These are phyloP conservation scores for Lachancea fermentati DNA, from an alignment of 805 yeast genomes.

Conservation along the genomic window DNA sequence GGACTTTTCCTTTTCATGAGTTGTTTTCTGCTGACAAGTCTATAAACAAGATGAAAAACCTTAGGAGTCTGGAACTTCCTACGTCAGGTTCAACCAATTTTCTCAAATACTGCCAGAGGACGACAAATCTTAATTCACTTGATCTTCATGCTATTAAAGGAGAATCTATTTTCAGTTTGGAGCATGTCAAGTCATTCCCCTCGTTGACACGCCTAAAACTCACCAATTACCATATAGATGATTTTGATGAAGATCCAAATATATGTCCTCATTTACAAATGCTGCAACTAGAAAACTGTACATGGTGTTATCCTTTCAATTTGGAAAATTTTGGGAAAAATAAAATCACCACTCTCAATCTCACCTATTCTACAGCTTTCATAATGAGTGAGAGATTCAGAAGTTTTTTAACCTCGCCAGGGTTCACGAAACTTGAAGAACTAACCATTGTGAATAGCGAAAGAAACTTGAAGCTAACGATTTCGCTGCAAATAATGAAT, in stretches of 20 bases:
- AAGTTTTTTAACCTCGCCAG: slow-evolving; percentile 27
- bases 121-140: slow-evolving; percentile 14
- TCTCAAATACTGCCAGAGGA: slow-evolving; percentile 28
- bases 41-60: slow-evolving; percentile 14
- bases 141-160: slow-evolving; percentile 18
- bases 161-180: slow-evolving; percentile 36
- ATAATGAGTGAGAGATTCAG: slow-evolving; percentile 34
- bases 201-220: slow-evolving; percentile 34
- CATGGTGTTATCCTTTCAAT: slow-evolving; percentile 54
- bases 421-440: slow-evolving; percentile 21
- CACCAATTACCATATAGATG: slow-evolving; percentile 38
- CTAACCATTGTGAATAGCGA: slow-evolving; percentile 28
- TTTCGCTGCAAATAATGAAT: slow-evolving; percentile 30
- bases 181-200: slow-evolving; percentile 38
- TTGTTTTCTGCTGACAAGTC: slow-evolving; percentile 14
- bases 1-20: slow-evolving; percentile 32
- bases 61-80: slow-evolving; percentile 20
- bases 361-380: slow-evolving; percentile 31
- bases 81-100: slow-evolving; percentile 33
- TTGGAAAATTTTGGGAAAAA: slow-evolving; percentile 29
- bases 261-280: slow-evolving; percentile 20
- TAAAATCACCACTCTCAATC: slow-evolving; percentile 20
- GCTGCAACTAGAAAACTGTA: slow-evolving; percentile 39
- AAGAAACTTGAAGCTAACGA: slow-evolving; percentile 26
- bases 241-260: slow-evolving; percentile 33